Percentiles rank a stretch among this genome's conserved stretches.
These are phyloP conservation scores for Penicillium tannophilum DNA, from an alignment of 495 filamentous ascomycete species.

Conservation along the genomic window DNA sequence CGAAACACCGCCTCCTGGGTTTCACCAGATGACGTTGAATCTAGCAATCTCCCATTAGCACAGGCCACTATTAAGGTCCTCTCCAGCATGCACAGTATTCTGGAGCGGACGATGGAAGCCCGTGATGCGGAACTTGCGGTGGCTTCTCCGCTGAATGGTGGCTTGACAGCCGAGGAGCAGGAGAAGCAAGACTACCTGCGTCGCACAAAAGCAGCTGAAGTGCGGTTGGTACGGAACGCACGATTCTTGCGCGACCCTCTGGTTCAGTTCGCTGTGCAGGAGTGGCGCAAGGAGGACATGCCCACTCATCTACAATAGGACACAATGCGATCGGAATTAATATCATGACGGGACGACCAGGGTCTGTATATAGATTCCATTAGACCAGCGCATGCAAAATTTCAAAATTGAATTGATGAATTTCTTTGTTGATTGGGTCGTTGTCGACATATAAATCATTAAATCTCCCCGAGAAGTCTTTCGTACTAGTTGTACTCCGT, in stretches of 20 bases:
- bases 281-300: slow-evolving; percentile 40
- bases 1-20: slow-evolving; percentile 62
- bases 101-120: slow-evolving; percentile 72
- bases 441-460: slow-evolving; percentile 7
- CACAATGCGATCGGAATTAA: background rate
- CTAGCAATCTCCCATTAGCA: slow-evolving; percentile 77
- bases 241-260: slow-evolving; percentile 64
- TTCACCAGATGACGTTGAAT: slow-evolving; percentile 64
- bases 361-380: slow-evolving; percentile 21
- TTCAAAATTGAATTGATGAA: background rate
- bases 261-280: slow-evolving; percentile 37
- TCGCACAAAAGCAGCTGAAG: slow-evolving; percentile 75
- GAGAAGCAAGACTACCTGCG: slow-evolving; percentile 67
- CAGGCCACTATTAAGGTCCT: slow-evolving; percentile 82
- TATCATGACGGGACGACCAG: slow-evolving; percentile 7
- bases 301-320: slow-evolving; percentile 26
- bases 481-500: background rate
- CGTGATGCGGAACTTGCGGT: slow-evolving; percentile 57
- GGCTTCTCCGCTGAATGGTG: slow-evolving; percentile 20
- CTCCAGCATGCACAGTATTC: slow-evolving; percentile 87
- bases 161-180: slow-evolving; percentile 47
- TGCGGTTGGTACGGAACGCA: slow-evolving; percentile 74
- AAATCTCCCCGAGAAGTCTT: background rate
- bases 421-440: background rate
- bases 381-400: slow-evolving; percentile 4